Evolutionary conservation across 1,284 basidiomycete species (phyloP).

Genomic region (Sporisorium sorghi): DNA sequence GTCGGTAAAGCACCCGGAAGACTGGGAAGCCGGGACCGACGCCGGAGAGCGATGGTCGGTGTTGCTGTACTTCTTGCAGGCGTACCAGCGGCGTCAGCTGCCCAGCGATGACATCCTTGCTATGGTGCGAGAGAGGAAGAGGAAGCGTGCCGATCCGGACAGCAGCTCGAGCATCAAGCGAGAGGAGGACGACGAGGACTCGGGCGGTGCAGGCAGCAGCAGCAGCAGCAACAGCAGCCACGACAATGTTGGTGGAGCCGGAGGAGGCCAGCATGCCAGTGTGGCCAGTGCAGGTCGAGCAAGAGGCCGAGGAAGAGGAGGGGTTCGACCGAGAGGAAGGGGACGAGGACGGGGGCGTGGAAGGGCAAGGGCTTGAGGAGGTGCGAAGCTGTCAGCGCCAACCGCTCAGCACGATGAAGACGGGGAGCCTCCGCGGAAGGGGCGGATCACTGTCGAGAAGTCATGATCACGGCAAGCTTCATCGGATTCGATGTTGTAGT

Average conservation of each 20-base stretch:
- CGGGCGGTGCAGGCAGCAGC: neutral
- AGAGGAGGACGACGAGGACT: neutral
- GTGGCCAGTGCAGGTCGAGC: neutral
- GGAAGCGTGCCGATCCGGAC: neutral
- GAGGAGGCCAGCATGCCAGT: neutral
- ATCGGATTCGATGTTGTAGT: neutral
- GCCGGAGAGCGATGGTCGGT: conserved; percentile 2
- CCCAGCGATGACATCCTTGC: neutral
- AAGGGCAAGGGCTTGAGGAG: too few relatives aligned
- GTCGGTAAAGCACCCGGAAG: neutral
- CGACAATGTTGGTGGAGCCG: too few relatives aligned
- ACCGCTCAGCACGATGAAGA: too few relatives aligned
- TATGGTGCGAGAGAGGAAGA: neutral
- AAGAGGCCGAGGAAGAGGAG: too few relatives aligned
- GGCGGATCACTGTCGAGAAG: neutral
- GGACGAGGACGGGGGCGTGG: too few relatives aligned
- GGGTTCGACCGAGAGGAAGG: too few relatives aligned
- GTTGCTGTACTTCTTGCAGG: conserved; percentile 7
- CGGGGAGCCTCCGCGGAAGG: too few relatives aligned
- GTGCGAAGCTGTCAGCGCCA: too few relatives aligned
- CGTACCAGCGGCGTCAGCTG: neutral
- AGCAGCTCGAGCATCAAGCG: neutral
- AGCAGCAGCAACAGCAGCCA: neutral
- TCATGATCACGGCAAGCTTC: neutral
- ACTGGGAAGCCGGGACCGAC: too few relatives aligned